These are phyloP conservation scores for Saitozyma podzolica DNA, from an alignment of 768 basidiomycete genomes.

Conservation along the genomic window DNA sequence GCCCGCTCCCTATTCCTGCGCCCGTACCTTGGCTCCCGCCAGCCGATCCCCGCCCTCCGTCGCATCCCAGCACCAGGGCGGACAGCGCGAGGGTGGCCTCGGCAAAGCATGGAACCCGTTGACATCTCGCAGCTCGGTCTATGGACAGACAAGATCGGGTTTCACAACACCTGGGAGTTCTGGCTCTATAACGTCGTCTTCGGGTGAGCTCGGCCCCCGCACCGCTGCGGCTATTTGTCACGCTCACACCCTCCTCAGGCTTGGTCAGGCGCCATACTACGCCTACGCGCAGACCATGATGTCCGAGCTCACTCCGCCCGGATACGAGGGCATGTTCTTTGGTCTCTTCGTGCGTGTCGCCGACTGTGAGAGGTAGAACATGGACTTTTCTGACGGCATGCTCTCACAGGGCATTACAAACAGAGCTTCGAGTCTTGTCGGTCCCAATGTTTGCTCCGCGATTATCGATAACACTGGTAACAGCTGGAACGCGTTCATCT, in stretches of 20 bases:
- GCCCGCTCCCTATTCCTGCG: no score
- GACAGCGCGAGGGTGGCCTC: no score
- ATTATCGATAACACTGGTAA: constrained; percentile 70
- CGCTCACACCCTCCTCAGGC: constrained; percentile 1
- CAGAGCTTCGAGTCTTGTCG: constrained; percentile 81
- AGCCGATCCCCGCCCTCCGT: constrained; percentile 53
- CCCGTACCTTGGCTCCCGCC: not conserved
- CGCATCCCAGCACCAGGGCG: no score
- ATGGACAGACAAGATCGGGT: constrained; percentile 76
- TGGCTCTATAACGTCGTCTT: constrained; percentile 68
- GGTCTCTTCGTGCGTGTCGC: constrained; percentile 7
- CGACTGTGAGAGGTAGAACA: constrained; percentile 26
- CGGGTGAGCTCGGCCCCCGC: constrained; percentile 47
- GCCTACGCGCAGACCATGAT: constrained; percentile 83
- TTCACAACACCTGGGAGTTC: constrained; percentile 75
- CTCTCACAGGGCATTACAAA: constrained; percentile 73
- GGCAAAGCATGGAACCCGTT: constrained; percentile 51
- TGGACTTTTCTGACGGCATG: constrained; percentile 56
- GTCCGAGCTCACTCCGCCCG: constrained; percentile 68
- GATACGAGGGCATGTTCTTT: constrained; percentile 59
- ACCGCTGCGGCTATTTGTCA: no score
- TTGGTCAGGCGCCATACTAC: constrained; percentile 77
- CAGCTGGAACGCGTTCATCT: constrained; percentile 83
- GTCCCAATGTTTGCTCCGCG: constrained; percentile 79
- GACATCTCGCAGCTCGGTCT: constrained; percentile 60